Base-by-base conservation (phyloP, 2,329 filamentous ascomycete genomes). In the Penicillium sclerotigenum region DNA sequence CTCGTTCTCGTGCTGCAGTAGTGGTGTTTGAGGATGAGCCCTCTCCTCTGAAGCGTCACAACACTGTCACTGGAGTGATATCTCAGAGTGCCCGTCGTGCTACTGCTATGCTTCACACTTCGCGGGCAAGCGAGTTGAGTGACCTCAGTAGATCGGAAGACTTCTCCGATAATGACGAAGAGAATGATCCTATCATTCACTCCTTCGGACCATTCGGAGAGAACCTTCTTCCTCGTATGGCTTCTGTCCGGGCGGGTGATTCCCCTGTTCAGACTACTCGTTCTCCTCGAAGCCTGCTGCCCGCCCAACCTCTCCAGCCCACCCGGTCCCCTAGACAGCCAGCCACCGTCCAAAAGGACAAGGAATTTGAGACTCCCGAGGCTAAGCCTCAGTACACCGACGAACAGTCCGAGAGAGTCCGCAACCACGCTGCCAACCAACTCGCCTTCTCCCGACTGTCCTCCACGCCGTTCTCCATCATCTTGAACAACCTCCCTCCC, bases 401-500 rank as follows among this genome's bases (percentile, higher is more conserved):
- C 10, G 68, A 73, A 52, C 63, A 52, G 37, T 65, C 61, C 16
- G 66, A 69, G 56, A 55, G 64, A 38, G 80, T 75, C 77, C 76
- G 75, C 75, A 96, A 97, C 73, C 94, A 99, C 71, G 86, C 96
- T 59, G 83, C 94, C 71, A 97, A 97, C 75, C 94, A 99, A 75
- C 84, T 99, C 29, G 94, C 94, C 31, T 99, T 90, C 74, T 97
- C 94, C 1, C 89, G 93, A 28, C 81, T 97, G 7, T 92, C 93
- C 16, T 96, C 92, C 0, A 94, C 91, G 26, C 93, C 94, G 4
- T 81, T 97, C 47, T 95, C 93, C 1, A 89, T 87, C 47, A 94
- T 99, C 55, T 81, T 97, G 77, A 87, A 85, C 72, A 90, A 96
- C 69, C 85, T 99, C 13, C 94, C 94, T 2, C 68, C 80, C 1